Conservation (phyloP, 306 rosid species). For the Mimosa bimucronata region DNA sequence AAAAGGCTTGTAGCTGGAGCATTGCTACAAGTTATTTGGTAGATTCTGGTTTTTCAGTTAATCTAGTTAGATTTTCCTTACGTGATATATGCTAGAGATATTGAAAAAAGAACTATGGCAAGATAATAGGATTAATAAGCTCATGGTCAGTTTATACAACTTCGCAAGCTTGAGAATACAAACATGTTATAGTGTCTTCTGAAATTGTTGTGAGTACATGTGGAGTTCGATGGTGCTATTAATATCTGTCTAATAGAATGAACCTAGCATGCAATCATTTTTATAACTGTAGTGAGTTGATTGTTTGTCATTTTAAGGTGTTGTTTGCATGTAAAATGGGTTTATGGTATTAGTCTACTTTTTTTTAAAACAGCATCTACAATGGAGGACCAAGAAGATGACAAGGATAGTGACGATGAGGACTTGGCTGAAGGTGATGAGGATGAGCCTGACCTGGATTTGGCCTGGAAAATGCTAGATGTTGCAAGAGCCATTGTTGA, state of each 20-base stretch:
- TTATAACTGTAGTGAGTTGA: not conserved
- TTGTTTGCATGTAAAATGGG: not conserved
- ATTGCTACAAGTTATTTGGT: not conserved
- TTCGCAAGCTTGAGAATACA: conserved; percentile 9
- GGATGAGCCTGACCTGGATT: conserved; percentile 91
- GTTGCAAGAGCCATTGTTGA: conserved; percentile 95
- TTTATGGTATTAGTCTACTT: conserved; percentile 28
- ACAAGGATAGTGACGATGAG: conserved; percentile 68
- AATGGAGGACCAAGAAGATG: conserved; percentile 63
- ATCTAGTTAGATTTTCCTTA: not conserved
- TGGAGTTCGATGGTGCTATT: not conserved
- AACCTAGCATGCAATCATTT: conserved; percentile 13
- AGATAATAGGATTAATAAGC: conserved; percentile 3
- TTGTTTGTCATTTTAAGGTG: not conserved
- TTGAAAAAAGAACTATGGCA: not conserved
- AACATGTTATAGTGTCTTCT: conserved; percentile 10
- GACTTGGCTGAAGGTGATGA: conserved; percentile 86
- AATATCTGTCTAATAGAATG: not conserved
- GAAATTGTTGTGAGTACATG: conserved; percentile 11
- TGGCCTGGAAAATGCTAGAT: conserved; percentile 99
- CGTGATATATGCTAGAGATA: conserved; percentile 5
- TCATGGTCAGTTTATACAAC: not conserved
- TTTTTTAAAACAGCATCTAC: conserved; percentile 53
- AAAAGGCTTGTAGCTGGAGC: not conserved
- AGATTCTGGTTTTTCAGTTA: not conserved